Evolutionary conservation across 257 asterid species (phyloP), one percentile per base, ranked within the genome.

Genomic region (Craterostigma plantagineum): DNA sequence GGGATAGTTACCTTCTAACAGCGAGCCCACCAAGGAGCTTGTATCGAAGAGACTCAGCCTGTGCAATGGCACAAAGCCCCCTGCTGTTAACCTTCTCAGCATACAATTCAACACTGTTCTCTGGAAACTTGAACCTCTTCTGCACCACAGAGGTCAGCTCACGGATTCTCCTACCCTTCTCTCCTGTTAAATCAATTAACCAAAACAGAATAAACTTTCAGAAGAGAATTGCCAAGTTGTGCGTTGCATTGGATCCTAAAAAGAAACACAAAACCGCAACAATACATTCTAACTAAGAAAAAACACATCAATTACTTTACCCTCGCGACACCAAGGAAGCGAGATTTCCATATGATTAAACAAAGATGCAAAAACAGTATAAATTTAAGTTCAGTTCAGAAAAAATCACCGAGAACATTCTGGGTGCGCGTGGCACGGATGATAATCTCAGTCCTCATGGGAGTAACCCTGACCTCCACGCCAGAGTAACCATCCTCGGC

Each of bases 91-190:
- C 48, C 23, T 43, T 43, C 48, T 43, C 48, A 43, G 48, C 48
- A 18, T 43, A 43, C 30, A 43, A 18, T 9, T 43, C 48, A 4
- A 43, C 48, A 16, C 48, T 43, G 33, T 43, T 43, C 33, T 43
- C 48, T 1, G 48, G 48, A 16, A 43, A 43, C 48, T 43, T 43
- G 48, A 43, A 43, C 10, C 48, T 43, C 48, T 43, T 43, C 48
- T 43, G 48, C 34, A 43, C 48, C 30, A 43, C 48, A 2, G 48
- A 43, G 4, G 48, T 43, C 13, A 43, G 45, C 16, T 41, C 45
- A 8, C 45, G 14, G 16, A 41, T 41, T 41, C 45, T 41, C 45
- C 45, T 41, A 14, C 45, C 45, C 45, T 41, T 41, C 45, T 41
- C 45, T n/a, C 45, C 45, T 41, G 30, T 23, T 23, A 23, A 23